Percentiles rank a stretch among this genome's conserved stretches.
Evolutionary conservation across 345 rosid species (phyloP).

Genomic region (Camelina laxa): DNA sequence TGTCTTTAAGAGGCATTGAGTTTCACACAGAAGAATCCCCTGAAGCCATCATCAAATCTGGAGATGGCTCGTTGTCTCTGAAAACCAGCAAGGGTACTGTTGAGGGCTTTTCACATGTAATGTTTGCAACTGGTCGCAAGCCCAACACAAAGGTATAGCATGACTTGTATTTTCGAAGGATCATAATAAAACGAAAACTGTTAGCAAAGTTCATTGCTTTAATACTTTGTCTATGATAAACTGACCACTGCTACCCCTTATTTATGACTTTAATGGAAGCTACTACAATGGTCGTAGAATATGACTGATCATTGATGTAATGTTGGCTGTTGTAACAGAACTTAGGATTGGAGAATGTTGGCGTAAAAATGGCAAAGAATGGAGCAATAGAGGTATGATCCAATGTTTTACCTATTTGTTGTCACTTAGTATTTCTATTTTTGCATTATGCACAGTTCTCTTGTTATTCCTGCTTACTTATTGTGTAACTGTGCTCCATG

Average conservation of each 20-base stretch:
- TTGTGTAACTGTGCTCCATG: background rate
- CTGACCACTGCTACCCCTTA: background rate
- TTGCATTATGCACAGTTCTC: slow-evolving; percentile 1
- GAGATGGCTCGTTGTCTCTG: slow-evolving; percentile 80
- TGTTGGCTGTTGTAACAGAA: slow-evolving; percentile 59
- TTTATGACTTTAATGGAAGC: slow-evolving; percentile 12
- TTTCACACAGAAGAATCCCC: slow-evolving; percentile 91
- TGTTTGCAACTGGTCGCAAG: slow-evolving; percentile 98
- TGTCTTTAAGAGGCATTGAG: slow-evolving; percentile 90
- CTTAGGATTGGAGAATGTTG: slow-evolving; percentile 81
- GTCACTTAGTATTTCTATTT: background rate
- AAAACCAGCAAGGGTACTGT: slow-evolving; percentile 85
- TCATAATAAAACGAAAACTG: slow-evolving; percentile 5
- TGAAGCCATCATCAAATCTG: slow-evolving; percentile 73
- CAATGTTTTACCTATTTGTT: slow-evolving; percentile 10
- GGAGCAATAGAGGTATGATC: slow-evolving; percentile 88
- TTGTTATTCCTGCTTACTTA: slow-evolving; percentile 22
- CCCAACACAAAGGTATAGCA: slow-evolving; percentile 82
- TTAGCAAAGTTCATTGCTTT: slow-evolving; percentile 17
- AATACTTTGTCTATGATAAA: background rate
- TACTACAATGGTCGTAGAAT: slow-evolving; percentile 9
- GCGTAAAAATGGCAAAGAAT: slow-evolving; percentile 71
- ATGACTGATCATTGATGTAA: slow-evolving; percentile 30
- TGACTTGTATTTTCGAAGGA: background rate
- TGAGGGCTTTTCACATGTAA: slow-evolving; percentile 88